Percentiles rank a stretch among this genome's conserved stretches.
phyloP scores from a whole-genome alignment of 2,329 filamentous ascomycete genomes.

The Xenosphaeropsis pyriputrescens region DNA sequence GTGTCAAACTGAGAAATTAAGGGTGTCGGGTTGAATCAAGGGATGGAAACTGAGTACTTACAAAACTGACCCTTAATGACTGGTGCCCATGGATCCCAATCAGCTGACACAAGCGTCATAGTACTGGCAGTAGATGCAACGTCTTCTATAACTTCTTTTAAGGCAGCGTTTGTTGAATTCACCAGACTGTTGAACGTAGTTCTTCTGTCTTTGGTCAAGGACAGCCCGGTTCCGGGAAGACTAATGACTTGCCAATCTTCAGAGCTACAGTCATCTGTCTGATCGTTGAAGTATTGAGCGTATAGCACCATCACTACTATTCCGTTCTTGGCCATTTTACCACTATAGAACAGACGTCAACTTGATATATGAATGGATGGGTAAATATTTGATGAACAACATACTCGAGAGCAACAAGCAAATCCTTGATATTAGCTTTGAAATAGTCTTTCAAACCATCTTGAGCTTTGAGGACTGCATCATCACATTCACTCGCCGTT shows the following conservation, averaged over 20 bases:
- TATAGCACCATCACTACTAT: conserved; percentile 17
- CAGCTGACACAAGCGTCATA: conserved; percentile 8
- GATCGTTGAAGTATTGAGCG: conserved; percentile 20
- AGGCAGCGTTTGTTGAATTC: conserved; percentile 1
- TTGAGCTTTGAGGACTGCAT: conserved; percentile 9
- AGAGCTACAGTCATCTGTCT: conserved; percentile 8
- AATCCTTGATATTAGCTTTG: conserved; percentile 13
- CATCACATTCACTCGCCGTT: conserved; percentile 5
- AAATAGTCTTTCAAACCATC: conserved; percentile 15
- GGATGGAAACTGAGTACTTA: conserved; percentile 1
- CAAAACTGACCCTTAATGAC: conserved; percentile 19
- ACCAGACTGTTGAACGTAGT: too few relatives aligned
- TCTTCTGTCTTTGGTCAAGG: too few relatives aligned
- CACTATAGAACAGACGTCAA: too few relatives aligned
- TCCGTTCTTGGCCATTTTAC: conserved; percentile 6
- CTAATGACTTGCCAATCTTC: too few relatives aligned
- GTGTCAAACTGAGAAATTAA: too few relatives aligned
- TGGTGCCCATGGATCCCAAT: conserved; percentile 16
- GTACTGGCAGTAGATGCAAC: conserved; percentile 11
- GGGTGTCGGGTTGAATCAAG: too few relatives aligned
- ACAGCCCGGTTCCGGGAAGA: too few relatives aligned
- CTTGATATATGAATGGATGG: not conserved
- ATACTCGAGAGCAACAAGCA: conserved; percentile 10
- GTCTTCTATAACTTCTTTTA: conserved; percentile 12
- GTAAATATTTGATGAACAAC: not conserved